phyloP scores from a whole-genome alignment of 768 basidiomycete species.

The Trametes cingulata region DNA sequence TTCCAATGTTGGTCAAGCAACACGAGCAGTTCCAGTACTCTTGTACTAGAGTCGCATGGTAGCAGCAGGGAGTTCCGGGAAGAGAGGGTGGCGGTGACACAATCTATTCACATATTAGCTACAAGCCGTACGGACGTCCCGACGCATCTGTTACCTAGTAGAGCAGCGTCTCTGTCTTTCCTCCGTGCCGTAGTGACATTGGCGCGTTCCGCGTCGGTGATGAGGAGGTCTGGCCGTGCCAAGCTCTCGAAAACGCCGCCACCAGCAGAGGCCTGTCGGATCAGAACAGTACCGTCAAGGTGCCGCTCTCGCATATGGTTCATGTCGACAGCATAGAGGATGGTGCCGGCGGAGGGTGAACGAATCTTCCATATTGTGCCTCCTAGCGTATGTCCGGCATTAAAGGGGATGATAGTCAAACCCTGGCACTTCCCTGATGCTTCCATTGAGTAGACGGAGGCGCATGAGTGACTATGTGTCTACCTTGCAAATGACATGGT shows the following conservation, averaged over 20 bases:
- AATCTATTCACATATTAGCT: slow-evolving; percentile 50
- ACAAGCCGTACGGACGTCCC: neutral
- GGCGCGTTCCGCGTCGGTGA: slow-evolving; percentile 89
- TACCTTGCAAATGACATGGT: slow-evolving; percentile 92
- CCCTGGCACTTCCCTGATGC: slow-evolving; percentile 80
- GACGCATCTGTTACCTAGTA: slow-evolving; percentile 62
- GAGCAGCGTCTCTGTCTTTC: slow-evolving; percentile 86
- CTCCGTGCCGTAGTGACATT: slow-evolving; percentile 81
- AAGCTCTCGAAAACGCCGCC: slow-evolving; percentile 84
- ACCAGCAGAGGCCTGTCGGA: slow-evolving; percentile 70
- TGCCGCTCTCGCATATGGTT: slow-evolving; percentile 97
- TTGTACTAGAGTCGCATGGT: slow-evolving; percentile 91
- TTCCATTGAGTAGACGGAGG: neutral
- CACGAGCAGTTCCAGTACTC: slow-evolving; percentile 94
- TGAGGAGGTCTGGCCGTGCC: slow-evolving; percentile 87
- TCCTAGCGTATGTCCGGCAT: slow-evolving; percentile 92
- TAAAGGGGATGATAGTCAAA: slow-evolving; percentile 91
- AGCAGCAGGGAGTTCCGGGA: slow-evolving; percentile 82
- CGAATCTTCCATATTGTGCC: slow-evolving; percentile 99
- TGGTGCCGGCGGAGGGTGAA: slow-evolving; percentile 95
- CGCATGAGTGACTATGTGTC: slow-evolving; percentile 18
- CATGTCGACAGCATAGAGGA: slow-evolving; percentile 91
- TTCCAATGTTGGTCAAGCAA: slow-evolving; percentile 98
- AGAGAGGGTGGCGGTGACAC: slow-evolving; percentile 83
- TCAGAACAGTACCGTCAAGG: slow-evolving; percentile 89